Evolutionary conservation across 495 filamentous ascomycete genomes (phyloP).

Genomic region (Penicillium longicatenatum): DNA sequence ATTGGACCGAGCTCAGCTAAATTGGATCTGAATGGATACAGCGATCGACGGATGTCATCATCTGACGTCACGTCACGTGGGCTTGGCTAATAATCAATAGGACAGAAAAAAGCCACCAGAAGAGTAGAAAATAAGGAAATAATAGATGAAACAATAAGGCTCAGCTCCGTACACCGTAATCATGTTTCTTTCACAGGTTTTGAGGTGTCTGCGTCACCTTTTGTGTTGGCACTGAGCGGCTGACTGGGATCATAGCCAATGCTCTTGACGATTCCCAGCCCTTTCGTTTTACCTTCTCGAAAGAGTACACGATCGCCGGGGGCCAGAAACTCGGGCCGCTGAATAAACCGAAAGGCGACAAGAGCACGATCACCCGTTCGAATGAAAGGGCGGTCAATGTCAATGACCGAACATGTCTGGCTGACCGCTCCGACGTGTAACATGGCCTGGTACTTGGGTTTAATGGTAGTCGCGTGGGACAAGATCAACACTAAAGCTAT

Average conservation of each 20-base stretch:
- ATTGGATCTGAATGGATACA: slow-evolving; percentile 2
- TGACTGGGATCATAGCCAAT: slow-evolving; percentile 78
- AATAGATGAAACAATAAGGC: too few species aligned
- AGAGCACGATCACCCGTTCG: slow-evolving; percentile 88
- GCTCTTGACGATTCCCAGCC: slow-evolving; percentile 89
- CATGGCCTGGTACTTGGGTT: slow-evolving; percentile 98
- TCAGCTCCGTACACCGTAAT: background rate
- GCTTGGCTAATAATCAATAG: background rate
- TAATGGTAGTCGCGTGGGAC: slow-evolving; percentile 97
- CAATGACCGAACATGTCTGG: slow-evolving; percentile 96
- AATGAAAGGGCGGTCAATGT: slow-evolving; percentile 95
- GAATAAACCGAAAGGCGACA: slow-evolving; percentile 93
- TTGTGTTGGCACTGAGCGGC: slow-evolving; percentile 50
- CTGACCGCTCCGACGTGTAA: slow-evolving; percentile 93
- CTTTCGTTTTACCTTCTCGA: slow-evolving; percentile 93
- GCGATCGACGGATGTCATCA: slow-evolving; percentile 21
- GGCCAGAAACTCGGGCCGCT: slow-evolving; percentile 91
- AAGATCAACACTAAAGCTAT: slow-evolving; percentile 75
- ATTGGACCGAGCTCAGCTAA: slow-evolving; percentile 4
- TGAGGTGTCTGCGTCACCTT: background rate
- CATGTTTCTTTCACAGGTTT: slow-evolving; percentile 2
- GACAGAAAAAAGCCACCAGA: background rate
- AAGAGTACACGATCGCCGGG: slow-evolving; percentile 90
- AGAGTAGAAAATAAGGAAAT: background rate
- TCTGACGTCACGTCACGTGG: slow-evolving; percentile 30